phyloP scores from a whole-genome alignment of 2,329 filamentous ascomycete species.

The Dendrostoma leiphaemia region DNA sequence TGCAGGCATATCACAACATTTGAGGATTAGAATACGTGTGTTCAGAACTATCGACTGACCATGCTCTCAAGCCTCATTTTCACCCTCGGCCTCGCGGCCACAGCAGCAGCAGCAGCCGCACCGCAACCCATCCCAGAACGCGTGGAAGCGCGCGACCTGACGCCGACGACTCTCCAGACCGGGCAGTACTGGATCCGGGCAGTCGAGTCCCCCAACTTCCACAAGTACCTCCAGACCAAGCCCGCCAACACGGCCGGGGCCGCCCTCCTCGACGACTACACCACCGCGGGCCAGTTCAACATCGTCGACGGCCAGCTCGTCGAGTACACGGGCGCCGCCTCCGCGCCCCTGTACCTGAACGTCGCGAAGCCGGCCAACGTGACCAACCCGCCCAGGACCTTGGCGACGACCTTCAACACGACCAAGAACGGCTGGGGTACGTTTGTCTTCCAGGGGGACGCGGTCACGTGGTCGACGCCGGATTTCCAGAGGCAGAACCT shows the following conservation, averaged over 20 bases:
- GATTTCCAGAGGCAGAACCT: slow-evolving; percentile 51
- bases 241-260: slow-evolving; percentile 41
- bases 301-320: slow-evolving; percentile 55
- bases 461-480: slow-evolving; percentile 50
- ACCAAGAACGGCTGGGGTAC: slow-evolving; percentile 52
- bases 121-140: slow-evolving; percentile 1
- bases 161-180: slow-evolving; percentile 40
- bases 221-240: slow-evolving; percentile 51
- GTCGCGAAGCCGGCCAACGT: slow-evolving; percentile 44
- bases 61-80: background rate
- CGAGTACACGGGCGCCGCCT: slow-evolving; percentile 30
- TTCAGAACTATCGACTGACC: background rate
- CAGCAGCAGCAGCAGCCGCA: background rate
- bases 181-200: slow-evolving; percentile 59
- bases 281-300: slow-evolving; percentile 57
- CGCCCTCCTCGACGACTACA: slow-evolving; percentile 50
- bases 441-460: slow-evolving; percentile 58
- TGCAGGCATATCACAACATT: too few relatives aligned
- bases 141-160: slow-evolving; percentile 8
- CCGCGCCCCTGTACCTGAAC: slow-evolving; percentile 39
- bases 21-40: too few relatives aligned
- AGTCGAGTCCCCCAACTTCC: slow-evolving; percentile 55
- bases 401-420: slow-evolving; percentile 50
- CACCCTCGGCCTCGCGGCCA: background rate
- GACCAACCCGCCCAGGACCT: slow-evolving; percentile 40